phyloP scores from a whole-genome alignment of 1,284 basidiomycete genomes.

The Chalciporus sp. region DNA sequence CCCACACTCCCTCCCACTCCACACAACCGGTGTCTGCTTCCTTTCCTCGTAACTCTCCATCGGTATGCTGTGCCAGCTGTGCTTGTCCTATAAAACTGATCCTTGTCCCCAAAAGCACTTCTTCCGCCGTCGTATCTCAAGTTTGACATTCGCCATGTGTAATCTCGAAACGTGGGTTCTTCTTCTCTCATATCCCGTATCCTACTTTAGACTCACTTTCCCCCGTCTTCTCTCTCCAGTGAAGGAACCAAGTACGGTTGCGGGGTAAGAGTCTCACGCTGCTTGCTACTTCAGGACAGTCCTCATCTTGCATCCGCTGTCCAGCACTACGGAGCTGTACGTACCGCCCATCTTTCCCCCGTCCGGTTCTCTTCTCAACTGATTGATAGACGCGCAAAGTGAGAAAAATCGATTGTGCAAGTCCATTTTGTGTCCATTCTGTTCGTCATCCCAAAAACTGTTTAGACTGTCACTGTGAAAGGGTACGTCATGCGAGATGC shows the following conservation, averaged over 20 bases:
- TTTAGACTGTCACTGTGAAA: conserved; percentile 58
- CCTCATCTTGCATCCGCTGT: conserved; percentile 17
- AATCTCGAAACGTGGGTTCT: conserved; percentile 67
- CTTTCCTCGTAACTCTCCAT: conserved; percentile 1
- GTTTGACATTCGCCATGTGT: conserved; percentile 54
- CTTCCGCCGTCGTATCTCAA: conserved; percentile 19
- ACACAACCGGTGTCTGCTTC: background rate
- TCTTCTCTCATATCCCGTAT: conserved; percentile 13
- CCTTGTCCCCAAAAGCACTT: conserved; percentile 21
- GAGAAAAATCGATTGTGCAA: conserved; percentile 63
- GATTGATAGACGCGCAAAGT: conserved; percentile 55
- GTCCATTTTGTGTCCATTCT: conserved; percentile 61
- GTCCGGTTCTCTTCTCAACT: conserved; percentile 11
- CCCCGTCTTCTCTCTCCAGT: conserved; percentile 43
- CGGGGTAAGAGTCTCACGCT: conserved; percentile 61
- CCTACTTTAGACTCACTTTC: conserved; percentile 18
- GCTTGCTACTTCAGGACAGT: conserved; percentile 4
- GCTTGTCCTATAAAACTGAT: conserved; percentile 10
- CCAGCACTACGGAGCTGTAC: conserved; percentile 57
- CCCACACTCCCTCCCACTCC: conserved; percentile 2
- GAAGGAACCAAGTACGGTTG: conserved; percentile 77
- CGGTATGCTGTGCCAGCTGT: conserved; percentile 20
- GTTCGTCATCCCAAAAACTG: conserved; percentile 53
- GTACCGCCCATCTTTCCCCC: conserved; percentile 21
- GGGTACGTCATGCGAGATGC: conserved; percentile 31